phyloP scores from a whole-genome alignment of 352 stramenopile species.

The Pythium insidiosum region DNA sequence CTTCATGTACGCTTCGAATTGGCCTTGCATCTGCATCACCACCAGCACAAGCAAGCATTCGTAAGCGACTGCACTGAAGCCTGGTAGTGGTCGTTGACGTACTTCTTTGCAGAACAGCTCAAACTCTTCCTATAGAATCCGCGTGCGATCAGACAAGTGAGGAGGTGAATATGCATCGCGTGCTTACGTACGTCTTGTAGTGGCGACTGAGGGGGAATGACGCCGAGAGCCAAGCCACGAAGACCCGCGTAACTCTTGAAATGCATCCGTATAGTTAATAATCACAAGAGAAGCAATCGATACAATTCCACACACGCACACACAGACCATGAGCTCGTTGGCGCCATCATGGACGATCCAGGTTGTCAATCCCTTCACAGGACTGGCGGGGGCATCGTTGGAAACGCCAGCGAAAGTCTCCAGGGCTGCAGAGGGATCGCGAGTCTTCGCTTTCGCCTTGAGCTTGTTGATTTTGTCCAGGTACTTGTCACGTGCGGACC shows the following conservation, averaged over 20 bases:
- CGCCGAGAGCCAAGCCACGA: conserved; percentile 48
- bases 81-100: no score
- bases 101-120: conserved; percentile 62
- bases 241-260: conserved; percentile 55
- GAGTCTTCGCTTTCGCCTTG: conserved; percentile 46
- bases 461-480: conserved; percentile 63
- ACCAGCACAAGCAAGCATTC: not conserved
- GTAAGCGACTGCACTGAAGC: no score
- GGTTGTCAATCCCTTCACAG: conserved; percentile 40
- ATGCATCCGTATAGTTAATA: not conserved
- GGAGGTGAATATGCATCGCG: not conserved
- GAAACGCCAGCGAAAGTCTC: conserved; percentile 10
- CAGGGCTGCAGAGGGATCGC: conserved; percentile 16
- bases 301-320: no score
- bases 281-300: not conserved
- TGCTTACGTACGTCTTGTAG: conserved; percentile 37
- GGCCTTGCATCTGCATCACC: conserved; percentile 37
- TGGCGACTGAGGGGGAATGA: conserved; percentile 38
- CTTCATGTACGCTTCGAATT: conserved; percentile 55
- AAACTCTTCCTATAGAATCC: conserved; percentile 45
- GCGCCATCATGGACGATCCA: conserved; percentile 66
- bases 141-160: not conserved
- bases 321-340: conserved; percentile 55
- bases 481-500: conserved; percentile 56
- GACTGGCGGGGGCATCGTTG: not conserved